phyloP scores from a whole-genome alignment of 2,329 filamentous ascomycete genomes.

The Byssothecium circinans region DNA sequence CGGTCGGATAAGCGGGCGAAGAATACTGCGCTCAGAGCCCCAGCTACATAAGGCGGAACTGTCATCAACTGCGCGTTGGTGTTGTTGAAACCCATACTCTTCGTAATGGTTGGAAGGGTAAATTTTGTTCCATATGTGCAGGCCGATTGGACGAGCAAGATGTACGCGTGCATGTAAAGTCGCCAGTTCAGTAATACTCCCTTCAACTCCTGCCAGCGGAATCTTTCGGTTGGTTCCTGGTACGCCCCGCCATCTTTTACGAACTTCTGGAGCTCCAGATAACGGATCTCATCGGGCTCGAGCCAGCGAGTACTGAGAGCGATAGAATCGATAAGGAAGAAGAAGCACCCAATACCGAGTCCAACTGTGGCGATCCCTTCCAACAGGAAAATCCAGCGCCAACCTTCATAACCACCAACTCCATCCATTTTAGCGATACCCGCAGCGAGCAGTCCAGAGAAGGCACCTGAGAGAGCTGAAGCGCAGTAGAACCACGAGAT shows the following conservation, averaged over 20 bases:
- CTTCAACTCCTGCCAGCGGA: conserved; percentile 28
- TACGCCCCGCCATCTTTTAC: conserved; percentile 25
- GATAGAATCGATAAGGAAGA: conserved; percentile 28
- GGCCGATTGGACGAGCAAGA: conserved; percentile 26
- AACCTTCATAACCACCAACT: conserved; percentile 44
- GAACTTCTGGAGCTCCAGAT: conserved; percentile 26
- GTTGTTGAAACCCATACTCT: conserved; percentile 32
- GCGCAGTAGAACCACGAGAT: conserved; percentile 44
- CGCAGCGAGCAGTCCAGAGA: conserved; percentile 47
- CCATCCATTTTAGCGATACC: conserved; percentile 44
- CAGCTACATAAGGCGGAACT: conserved; percentile 27
- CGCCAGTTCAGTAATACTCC: conserved; percentile 31
- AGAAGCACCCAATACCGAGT: conserved; percentile 30
- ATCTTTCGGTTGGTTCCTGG: conserved; percentile 14
- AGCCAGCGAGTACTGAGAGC: conserved; percentile 21
- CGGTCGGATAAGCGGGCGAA: conserved; percentile 28
- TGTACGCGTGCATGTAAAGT: conserved; percentile 35
- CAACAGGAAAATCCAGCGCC: conserved; percentile 50
- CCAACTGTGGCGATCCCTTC: conserved; percentile 42
- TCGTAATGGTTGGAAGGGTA: conserved; percentile 29
- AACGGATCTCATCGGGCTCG: conserved; percentile 26
- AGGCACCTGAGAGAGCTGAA: conserved; percentile 42
- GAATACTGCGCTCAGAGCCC: conserved; percentile 26
- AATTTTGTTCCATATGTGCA: conserved; percentile 38
- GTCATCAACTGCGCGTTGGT: conserved; percentile 35